phyloP scores from a whole-genome alignment of 116 monocot genomes.

The Dioscorea cayenensis region DNA sequence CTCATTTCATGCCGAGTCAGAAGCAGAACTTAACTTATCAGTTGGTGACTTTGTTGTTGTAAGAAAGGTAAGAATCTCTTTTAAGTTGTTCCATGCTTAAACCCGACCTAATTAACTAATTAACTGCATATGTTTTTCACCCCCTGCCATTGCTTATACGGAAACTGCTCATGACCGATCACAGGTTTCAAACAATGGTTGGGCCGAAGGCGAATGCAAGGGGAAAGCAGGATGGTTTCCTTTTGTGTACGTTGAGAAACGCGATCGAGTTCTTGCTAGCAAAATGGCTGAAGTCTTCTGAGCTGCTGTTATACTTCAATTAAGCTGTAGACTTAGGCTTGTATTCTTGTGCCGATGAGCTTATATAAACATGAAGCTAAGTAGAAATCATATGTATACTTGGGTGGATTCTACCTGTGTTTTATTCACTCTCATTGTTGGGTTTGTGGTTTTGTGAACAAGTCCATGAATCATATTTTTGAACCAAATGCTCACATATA shows the following conservation, averaged over 20 bases:
- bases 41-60: slow-evolving; percentile 83
- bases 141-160: not conserved
- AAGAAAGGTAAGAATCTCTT: slow-evolving; percentile 50
- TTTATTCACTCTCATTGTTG: too few species aligned
- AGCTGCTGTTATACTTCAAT: not conserved
- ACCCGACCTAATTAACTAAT: too few species aligned
- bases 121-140: not conserved
- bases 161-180: not conserved
- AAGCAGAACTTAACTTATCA: slow-evolving; percentile 75
- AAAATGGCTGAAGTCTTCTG: slow-evolving; percentile 70
- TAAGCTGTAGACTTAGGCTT: too few species aligned
- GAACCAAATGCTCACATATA: too few species aligned
- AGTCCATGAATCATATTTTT: too few species aligned
- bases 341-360: too few species aligned
- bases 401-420: too few species aligned
- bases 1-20: slow-evolving; percentile 79
- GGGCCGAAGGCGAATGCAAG: slow-evolving; percentile 96
- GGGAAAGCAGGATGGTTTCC: slow-evolving; percentile 98
- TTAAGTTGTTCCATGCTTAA: not conserved
- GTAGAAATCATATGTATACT: too few species aligned
- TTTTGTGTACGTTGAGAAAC: slow-evolving; percentile 56
- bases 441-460: too few species aligned
- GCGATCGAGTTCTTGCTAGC: slow-evolving; percentile 84
- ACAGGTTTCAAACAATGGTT: slow-evolving; percentile 81
- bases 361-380: too few species aligned